Evolutionary conservation across 306 rosid genomes (phyloP).

Genomic region (Prunus mira): DNA sequence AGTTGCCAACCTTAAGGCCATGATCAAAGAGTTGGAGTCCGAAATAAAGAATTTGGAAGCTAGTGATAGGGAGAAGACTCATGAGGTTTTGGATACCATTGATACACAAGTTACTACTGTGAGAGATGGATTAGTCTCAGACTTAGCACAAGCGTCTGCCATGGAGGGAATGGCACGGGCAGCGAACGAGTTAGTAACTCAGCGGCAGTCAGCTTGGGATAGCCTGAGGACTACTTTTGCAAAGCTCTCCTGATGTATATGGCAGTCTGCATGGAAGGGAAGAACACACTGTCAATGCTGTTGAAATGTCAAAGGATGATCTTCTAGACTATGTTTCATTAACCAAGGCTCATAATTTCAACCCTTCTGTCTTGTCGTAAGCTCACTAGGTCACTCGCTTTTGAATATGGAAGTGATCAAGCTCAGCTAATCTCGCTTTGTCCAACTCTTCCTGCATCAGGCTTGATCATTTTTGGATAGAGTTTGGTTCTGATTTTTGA

Average conservation of each 20-base stretch:
- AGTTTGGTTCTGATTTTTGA: not conserved
- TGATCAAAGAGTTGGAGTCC: too few relatives aligned
- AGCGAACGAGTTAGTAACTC: conserved; percentile 1
- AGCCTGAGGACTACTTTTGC: not conserved
- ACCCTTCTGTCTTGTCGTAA: not conserved
- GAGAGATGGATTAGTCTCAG: conserved; percentile 1
- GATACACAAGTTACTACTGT: conserved; percentile 2
- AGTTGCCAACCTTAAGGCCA: not conserved
- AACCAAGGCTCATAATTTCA: not conserved
- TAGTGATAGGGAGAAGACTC: too few relatives aligned
- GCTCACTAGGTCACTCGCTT: not conserved
- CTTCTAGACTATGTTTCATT: not conserved
- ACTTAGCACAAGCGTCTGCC: conserved; percentile 6
- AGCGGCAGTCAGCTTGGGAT: not conserved
- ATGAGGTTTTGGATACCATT: not conserved
- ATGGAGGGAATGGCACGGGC: not conserved
- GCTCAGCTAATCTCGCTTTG: not conserved
- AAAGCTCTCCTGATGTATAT: not conserved
- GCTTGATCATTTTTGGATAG: not conserved
- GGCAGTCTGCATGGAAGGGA: too few relatives aligned
- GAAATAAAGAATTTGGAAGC: too few relatives aligned
- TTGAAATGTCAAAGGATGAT: not conserved
- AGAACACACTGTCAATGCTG: too few relatives aligned
- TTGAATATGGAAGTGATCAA: not conserved
- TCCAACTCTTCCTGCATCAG: not conserved